These are phyloP conservation scores for Gynochthodes officinalis DNA, from an alignment of 257 asterid species.

Conservation along the genomic window DNA sequence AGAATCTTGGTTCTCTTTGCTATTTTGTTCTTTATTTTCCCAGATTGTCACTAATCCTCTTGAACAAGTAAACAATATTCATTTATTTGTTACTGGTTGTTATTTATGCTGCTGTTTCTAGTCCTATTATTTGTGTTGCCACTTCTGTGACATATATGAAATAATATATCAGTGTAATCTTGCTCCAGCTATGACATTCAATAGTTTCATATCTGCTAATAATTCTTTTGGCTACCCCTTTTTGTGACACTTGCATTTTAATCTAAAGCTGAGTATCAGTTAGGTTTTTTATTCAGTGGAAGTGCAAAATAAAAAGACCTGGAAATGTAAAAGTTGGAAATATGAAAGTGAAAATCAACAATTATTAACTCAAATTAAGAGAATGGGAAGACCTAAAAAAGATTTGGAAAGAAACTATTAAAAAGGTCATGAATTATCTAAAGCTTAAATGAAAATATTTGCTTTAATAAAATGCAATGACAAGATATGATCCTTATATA, in stretches of 20 bases:
- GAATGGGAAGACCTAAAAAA: too few species aligned
- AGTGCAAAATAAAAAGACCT: too few species aligned
- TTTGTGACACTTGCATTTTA: not conserved
- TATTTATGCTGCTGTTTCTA: not conserved
- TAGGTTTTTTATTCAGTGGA: not conserved
- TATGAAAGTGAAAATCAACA: too few species aligned
- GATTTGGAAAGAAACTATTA: too few species aligned
- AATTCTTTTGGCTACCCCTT: not conserved
- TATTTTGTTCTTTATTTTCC: not conserved
- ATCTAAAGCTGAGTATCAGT: not conserved
- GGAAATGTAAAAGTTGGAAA: too few species aligned
- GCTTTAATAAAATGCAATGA: too few species aligned
- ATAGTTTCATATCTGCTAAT: not conserved
- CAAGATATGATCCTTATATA: too few species aligned
- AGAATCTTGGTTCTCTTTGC: constrained; percentile 4
- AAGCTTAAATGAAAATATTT: too few species aligned
- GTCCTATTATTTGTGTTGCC: not conserved
- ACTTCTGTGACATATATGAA: not conserved
- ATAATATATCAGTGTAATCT: not conserved
- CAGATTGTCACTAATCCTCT: not conserved
- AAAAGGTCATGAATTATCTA: too few species aligned
- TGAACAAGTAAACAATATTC: not conserved
- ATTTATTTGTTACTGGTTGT: not conserved
- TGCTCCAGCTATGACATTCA: not conserved
- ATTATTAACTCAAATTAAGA: too few species aligned